These are phyloP conservation scores for Sanghuangporus sanghuang DNA, from an alignment of 1,284 basidiomycete species.

Conservation along the genomic window DNA sequence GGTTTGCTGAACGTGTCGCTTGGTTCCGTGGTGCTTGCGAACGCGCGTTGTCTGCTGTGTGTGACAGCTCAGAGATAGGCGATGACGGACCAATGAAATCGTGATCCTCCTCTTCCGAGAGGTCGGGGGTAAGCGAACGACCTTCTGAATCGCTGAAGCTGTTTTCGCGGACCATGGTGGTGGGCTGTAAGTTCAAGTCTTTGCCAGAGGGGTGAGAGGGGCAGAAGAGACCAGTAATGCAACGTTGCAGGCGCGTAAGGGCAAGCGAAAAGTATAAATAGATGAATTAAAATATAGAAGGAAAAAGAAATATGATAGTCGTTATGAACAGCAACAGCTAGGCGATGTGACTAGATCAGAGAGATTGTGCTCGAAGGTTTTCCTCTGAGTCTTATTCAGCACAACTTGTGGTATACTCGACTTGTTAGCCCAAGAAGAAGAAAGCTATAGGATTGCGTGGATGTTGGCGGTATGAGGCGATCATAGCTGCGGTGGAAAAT, in stretches of 20 bases:
- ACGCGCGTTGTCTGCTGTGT: background rate
- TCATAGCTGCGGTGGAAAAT: too few relatives aligned
- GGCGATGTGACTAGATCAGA: background rate
- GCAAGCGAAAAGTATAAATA: background rate
- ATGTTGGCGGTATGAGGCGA: too few relatives aligned
- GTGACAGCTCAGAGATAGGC: background rate
- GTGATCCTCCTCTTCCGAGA: conserved; percentile 34
- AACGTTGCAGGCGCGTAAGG: background rate
- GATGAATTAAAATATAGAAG: background rate
- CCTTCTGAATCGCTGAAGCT: conserved; percentile 56
- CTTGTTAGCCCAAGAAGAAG: too few relatives aligned
- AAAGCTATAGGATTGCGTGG: too few relatives aligned
- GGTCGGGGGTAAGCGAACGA: conserved; percentile 52
- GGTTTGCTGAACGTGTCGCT: background rate
- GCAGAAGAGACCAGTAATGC: background rate
- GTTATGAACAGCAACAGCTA: background rate
- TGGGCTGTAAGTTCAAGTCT: background rate
- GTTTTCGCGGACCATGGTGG: conserved; percentile 34
- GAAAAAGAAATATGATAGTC: background rate
- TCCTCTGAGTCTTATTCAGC: too few relatives aligned
- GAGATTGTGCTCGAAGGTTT: background rate
- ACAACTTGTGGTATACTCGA: too few relatives aligned
- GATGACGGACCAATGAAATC: conserved; percentile 22
- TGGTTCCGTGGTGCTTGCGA: background rate
- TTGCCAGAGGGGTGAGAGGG: background rate